A percentile compares a stretch with the other conserved stretches of the same genome.
phyloP scores from a whole-genome alignment of 2,329 filamentous ascomycete genomes.

The Sporothrix mexicana region DNA sequence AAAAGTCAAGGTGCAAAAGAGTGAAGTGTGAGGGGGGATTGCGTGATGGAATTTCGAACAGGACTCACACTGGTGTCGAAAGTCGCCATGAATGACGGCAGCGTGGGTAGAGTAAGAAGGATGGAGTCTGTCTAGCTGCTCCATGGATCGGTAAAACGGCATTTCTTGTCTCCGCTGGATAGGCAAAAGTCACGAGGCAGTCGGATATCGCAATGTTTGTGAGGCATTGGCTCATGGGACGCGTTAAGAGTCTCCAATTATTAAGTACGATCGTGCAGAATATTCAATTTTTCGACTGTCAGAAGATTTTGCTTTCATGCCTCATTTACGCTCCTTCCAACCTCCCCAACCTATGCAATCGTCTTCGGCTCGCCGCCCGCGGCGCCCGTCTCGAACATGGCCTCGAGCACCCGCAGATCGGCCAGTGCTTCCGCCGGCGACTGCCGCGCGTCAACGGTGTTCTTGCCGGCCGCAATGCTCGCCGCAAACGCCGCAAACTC shows the following conservation, averaged over 20 bases:
- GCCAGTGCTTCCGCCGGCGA: slow-evolving; percentile 43
- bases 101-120: not conserved
- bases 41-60: slow-evolving; percentile 7
- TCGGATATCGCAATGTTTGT: not conserved
- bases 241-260: not conserved
- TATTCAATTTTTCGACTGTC: not conserved
- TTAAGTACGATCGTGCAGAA: not conserved
- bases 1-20: not conserved
- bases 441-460: slow-evolving; percentile 39
- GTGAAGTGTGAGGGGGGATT: slow-evolving; percentile 5
- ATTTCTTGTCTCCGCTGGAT: not conserved
- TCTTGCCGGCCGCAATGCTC: slow-evolving; percentile 39
- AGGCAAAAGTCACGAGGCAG: not conserved
- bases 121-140: too few species aligned
- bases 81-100: not conserved
- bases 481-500: slow-evolving; percentile 44
- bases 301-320: not conserved
- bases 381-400: slow-evolving; percentile 42
- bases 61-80: not conserved
- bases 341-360: slow-evolving; percentile 12
- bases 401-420: slow-evolving; percentile 44
- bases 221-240: not conserved
- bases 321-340: not conserved
- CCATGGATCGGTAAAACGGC: not conserved
- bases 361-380: slow-evolving; percentile 30